A percentile compares a stretch with the other conserved stretches of the same genome.
Conservation (phyloP, 306 rosid species). For the Arachis hypogaea region DNA sequence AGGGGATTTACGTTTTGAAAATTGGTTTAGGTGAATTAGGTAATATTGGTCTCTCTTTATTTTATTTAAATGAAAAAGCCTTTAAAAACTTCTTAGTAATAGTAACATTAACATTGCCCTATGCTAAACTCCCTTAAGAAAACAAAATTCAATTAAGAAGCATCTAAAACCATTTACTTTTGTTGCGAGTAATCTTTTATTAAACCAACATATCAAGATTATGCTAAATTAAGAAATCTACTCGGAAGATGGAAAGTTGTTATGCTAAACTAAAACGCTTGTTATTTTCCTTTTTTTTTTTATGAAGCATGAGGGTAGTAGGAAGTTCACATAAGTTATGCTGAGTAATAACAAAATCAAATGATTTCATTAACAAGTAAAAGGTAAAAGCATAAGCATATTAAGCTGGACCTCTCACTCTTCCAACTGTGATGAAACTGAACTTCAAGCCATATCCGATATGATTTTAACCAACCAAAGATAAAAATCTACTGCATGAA, state of each 20-base stretch:
- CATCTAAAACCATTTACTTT: no score
- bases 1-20: no score
- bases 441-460: neutral
- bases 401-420: neutral
- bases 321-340: no score
- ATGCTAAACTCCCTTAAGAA: no score
- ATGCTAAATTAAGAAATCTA: neutral
- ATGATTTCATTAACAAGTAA: neutral
- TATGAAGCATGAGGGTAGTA: neutral
- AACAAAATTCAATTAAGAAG: no score
- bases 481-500: constrained; percentile 38
- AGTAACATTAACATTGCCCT: no score
- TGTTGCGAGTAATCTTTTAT: no score
- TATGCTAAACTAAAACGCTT: neutral
- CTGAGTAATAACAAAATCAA: neutral
- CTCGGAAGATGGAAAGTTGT: neutral
- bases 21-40: no score
- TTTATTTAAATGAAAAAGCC: no score
- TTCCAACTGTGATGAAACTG: constrained; percentile 10
- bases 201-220: neutral
- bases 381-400: neutral
- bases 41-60: no score
- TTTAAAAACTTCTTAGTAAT: no score
- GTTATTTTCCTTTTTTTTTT: no score
- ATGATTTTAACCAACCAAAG: constrained; percentile 5